A percentile compares a stretch with the other conserved stretches of the same genome.
phyloP scores from a whole-genome alignment of 169 alveolate species.

The Plasmodium fragile region DNA sequence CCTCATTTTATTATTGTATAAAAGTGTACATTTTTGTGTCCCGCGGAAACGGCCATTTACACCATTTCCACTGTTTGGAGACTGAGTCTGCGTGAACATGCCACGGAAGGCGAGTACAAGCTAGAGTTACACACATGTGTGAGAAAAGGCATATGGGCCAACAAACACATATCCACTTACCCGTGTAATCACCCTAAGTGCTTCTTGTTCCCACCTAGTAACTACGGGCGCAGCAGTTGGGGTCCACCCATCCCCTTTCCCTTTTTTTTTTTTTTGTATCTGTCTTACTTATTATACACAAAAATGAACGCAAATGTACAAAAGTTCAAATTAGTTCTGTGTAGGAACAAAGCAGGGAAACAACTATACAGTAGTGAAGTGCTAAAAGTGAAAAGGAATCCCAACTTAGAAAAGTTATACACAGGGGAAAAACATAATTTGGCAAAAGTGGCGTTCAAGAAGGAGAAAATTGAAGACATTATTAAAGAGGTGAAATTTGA shows the following conservation, averaged over 20 bases:
- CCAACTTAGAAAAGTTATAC: conserved; percentile 64
- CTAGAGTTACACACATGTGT: neutral
- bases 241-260: neutral
- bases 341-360: conserved; percentile 10
- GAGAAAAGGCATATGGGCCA: neutral
- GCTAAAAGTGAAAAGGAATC: conserved; percentile 24
- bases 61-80: neutral
- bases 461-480: conserved; percentile 85
- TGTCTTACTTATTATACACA: neutral
- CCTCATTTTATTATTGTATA: neutral
- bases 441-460: conserved; percentile 80
- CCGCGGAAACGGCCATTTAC: neutral
- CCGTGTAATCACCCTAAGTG: neutral
- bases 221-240: neutral
- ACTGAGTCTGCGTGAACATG: neutral
- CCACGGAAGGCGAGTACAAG: neutral
- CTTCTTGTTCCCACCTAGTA: neutral
- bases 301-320: conserved; percentile 60
- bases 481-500: conserved; percentile 87
- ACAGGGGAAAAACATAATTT: conserved; percentile 78
- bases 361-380: conserved; percentile 21
- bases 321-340: neutral
- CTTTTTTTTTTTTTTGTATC: no score
- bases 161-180: neutral
- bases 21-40: neutral